Percentiles rank a stretch among this genome's conserved stretches.
Conservation (phyloP, 768 basidiomycete species). For the Kwoniella sp. region DNA sequence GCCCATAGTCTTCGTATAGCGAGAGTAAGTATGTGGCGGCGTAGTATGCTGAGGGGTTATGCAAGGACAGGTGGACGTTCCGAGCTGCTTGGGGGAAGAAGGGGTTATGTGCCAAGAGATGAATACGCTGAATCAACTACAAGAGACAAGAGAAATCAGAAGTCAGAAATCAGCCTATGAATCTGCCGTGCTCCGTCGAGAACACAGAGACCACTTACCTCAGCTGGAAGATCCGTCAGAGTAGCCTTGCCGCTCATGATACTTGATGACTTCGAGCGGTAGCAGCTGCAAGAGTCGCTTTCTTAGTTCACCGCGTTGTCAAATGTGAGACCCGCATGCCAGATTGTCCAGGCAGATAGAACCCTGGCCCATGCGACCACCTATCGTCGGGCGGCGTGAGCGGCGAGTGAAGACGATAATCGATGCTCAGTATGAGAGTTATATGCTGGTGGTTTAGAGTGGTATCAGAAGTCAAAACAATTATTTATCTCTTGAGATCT, state of each 20-base stretch:
- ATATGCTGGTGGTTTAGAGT: neutral
- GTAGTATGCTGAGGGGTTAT: conserved; percentile 63
- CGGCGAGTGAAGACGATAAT: neutral
- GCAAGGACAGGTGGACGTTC: conserved; percentile 63
- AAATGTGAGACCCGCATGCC: too few relatives aligned
- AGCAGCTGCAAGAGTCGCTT: too few relatives aligned
- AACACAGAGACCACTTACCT: conserved; percentile 27
- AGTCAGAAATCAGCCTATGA: neutral
- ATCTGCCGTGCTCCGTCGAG: neutral
- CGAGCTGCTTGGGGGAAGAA: conserved; percentile 66
- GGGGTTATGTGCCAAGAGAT: conserved; percentile 69
- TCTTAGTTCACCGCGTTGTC: too few relatives aligned
- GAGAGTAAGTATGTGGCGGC: conserved; percentile 69
- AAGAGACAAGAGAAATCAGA: neutral
- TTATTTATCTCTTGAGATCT: too few relatives aligned
- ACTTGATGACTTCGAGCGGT: too few relatives aligned
- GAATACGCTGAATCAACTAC: conserved; percentile 78
- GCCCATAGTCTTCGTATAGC: conserved; percentile 42
- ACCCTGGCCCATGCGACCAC: too few relatives aligned
- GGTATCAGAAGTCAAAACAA: neutral
- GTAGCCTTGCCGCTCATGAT: too few relatives aligned
- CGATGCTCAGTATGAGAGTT: neutral
- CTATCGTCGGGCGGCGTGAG: neutral
- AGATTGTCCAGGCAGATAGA: too few relatives aligned
- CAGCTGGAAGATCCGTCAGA: conserved; percentile 37